These are phyloP conservation scores for Neonectria hederae DNA, from an alignment of 2,329 filamentous ascomycete genomes.

Conservation along the genomic window DNA sequence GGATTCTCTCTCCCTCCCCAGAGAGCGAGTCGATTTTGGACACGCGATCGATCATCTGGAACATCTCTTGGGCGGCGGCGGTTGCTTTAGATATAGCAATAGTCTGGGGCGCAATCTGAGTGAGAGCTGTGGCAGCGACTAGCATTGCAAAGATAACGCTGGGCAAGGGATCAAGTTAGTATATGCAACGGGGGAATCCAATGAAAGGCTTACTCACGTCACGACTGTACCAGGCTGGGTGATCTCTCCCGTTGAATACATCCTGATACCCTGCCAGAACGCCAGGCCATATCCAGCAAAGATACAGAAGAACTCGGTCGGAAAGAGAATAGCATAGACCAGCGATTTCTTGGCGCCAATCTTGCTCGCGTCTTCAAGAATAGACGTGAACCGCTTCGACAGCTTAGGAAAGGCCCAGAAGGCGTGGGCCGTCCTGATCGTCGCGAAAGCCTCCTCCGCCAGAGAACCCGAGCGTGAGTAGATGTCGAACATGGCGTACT, in stretches of 20 bases:
- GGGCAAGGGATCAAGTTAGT: background rate
- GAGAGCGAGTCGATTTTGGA: constrained; percentile 56
- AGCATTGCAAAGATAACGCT: constrained; percentile 60
- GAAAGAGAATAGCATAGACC: constrained; percentile 55
- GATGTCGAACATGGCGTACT: constrained; percentile 55
- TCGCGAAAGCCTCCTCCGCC: constrained; percentile 60
- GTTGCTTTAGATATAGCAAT: constrained; percentile 57
- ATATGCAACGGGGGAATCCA: background rate
- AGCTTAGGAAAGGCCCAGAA: constrained; percentile 60
- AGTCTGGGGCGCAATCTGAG: constrained; percentile 57
- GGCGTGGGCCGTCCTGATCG: constrained; percentile 60
- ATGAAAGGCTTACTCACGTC: constrained; percentile 47
- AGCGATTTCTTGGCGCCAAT: constrained; percentile 56
- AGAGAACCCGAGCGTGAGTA: constrained; percentile 55
- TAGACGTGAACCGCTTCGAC: constrained; percentile 51
- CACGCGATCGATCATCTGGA: constrained; percentile 57
- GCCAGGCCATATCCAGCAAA: constrained; percentile 59
- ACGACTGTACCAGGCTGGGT: constrained; percentile 56
- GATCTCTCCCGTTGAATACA: constrained; percentile 57
- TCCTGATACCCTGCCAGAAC: constrained; percentile 62
- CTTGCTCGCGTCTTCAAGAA: constrained; percentile 51
- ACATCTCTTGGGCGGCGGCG: constrained; percentile 58
- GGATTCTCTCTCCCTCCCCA: constrained; percentile 44
- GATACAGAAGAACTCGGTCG: constrained; percentile 58
- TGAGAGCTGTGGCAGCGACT: constrained; percentile 56